Base-by-base conservation (phyloP, 2,329 filamentous ascomycete genomes). In the Exophiala spinifera region DNA sequence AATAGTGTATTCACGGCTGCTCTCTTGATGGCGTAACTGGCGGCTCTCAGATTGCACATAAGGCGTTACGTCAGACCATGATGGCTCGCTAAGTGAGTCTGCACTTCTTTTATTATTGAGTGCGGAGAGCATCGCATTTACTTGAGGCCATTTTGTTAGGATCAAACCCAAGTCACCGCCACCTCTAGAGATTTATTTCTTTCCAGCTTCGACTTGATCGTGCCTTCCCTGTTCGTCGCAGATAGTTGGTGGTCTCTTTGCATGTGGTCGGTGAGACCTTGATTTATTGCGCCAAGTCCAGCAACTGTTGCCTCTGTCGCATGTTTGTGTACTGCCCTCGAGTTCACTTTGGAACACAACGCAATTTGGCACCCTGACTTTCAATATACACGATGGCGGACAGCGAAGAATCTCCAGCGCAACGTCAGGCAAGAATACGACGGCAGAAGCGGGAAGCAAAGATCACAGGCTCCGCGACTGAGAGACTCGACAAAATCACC, bases 361-460 rank as follows among this genome's bases (percentile, higher is more conserved):
- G 8, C 42, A 4, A 4, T 25, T 13, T 14, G 15, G 3, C n/a
- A 1, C 42, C 19, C 20, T 28, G 19, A 25, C 10, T 20, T 23
- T 42, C 2, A 1, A 42, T 11, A 20, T 15, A 11, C 43, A 52
- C 3, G 3, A 57, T 57, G 55, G 55, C 55, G 11, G 55, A 57
- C 23, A 20, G 40, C 21, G 73, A 74, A 51, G 75, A 77, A 64
- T 75, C 75, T 1, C 73, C 74, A 14, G 72, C 73, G 15, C 75
- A 77, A 57, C 66, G 67, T 60, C 76, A 81, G 62, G 82, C 83
- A 46, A 80, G 83, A 44, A 72, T 83, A 51, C 79, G 83, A 39
- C 80, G 83, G 56, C 83, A 86, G 67, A 81, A 82, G 57, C 78
- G 82, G 15, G 79, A 83, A 63, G 82, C 82, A 52, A 86, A 85